These are phyloP conservation scores for Neostapfia colusana DNA, from an alignment of 176 grass and related monocot genomes.

Conservation along the genomic window DNA sequence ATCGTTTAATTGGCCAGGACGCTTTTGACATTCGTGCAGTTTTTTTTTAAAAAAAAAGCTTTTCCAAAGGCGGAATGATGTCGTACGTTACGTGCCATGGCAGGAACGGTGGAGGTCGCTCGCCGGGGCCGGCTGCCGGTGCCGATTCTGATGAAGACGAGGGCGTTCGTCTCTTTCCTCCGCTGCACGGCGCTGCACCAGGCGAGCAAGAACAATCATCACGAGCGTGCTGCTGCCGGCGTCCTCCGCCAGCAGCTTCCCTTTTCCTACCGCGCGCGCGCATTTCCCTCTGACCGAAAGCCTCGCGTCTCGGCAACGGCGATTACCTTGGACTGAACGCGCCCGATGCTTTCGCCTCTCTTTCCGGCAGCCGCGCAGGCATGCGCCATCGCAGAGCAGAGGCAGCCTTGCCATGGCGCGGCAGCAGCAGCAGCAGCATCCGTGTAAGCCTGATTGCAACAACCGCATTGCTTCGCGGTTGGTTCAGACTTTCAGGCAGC, in stretches of 20 bases:
- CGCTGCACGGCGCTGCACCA: conserved; percentile 14
- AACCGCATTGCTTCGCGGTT: conserved; percentile 12
- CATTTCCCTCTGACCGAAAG: conserved; percentile 42
- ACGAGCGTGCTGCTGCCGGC: conserved; percentile 29
- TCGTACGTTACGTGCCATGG: neutral
- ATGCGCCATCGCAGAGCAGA: neutral
- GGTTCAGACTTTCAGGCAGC: neutral
- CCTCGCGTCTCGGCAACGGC: conserved; percentile 25
- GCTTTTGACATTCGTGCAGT: too few species aligned
- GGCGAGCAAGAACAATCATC: conserved; percentile 45
- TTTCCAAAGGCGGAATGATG: conserved; percentile 55
- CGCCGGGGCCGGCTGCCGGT: neutral
- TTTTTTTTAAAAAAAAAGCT: conserved; percentile 25
- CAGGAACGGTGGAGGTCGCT: conserved; percentile 18
- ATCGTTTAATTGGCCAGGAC: too few species aligned
- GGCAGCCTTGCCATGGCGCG: conserved; percentile 38
- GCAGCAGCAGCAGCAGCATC: neutral
- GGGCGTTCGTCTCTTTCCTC: neutral
- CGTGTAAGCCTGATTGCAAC: conserved; percentile 26
- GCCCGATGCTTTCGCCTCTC: conserved; percentile 19
- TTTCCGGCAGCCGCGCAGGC: neutral
- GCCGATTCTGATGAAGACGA: conserved; percentile 37
- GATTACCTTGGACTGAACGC: conserved; percentile 39
- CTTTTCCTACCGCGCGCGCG: conserved; percentile 32
- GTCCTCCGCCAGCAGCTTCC: neutral